Evolutionary conservation across 768 basidiomycete genomes (phyloP).

Genomic region (Leccinellum albellum): DNA sequence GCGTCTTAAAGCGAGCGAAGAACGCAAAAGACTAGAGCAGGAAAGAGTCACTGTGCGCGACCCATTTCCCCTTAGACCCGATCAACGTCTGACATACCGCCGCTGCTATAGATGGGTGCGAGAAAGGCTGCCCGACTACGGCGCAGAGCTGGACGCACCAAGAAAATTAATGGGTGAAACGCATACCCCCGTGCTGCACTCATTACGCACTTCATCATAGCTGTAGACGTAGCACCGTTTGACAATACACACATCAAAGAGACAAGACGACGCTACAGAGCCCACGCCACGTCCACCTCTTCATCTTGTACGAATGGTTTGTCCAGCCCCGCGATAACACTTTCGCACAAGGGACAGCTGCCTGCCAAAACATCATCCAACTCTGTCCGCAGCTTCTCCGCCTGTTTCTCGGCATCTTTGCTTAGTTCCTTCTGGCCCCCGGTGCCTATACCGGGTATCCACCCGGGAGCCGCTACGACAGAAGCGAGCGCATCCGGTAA

Average conservation of each 20-base stretch:
- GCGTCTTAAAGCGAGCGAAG: constrained; percentile 70
- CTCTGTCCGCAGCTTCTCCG: constrained; percentile 74
- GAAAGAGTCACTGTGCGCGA: constrained; percentile 30
- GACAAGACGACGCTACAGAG: constrained; percentile 39
- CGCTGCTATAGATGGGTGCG: constrained; percentile 64
- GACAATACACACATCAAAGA: constrained; percentile 1
- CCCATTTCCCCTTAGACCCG: neutral
- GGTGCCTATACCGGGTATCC: constrained; percentile 67
- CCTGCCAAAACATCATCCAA: constrained; percentile 87
- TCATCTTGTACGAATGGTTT: constrained; percentile 80
- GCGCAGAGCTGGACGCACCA: constrained; percentile 69
- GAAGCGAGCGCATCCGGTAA: constrained; percentile 89
- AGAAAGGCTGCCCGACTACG: constrained; percentile 70
- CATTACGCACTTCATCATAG: too few species aligned
- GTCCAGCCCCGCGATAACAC: constrained; percentile 80
- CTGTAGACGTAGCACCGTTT: constrained; percentile 9
- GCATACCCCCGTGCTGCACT: too few species aligned
- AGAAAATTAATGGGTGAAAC: constrained; percentile 75
- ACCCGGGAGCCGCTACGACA: constrained; percentile 72
- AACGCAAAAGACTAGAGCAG: constrained; percentile 53
- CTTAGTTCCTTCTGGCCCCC: constrained; percentile 42
- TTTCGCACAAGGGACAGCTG: constrained; percentile 92
- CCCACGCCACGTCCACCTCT: constrained; percentile 77
- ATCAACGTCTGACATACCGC: neutral
- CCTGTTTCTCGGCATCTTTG: constrained; percentile 54